phyloP scores from a whole-genome alignment of 208 protist genomes.

The Acanthamoeba triangularis region DNA sequence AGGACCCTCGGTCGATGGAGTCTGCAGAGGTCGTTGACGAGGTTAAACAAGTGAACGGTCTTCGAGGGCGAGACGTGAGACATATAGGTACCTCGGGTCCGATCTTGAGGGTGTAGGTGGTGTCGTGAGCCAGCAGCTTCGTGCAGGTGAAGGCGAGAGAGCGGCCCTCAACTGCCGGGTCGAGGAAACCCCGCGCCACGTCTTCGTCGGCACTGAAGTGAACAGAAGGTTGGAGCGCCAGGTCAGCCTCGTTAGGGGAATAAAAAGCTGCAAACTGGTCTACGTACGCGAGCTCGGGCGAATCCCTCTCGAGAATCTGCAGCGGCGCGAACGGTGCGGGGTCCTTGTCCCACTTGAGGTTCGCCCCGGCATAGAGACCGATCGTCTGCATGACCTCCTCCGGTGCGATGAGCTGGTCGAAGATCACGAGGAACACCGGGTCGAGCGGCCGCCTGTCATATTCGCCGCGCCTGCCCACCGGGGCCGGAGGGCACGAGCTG shows the following conservation, averaged over 20 bases:
- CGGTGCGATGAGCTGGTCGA: slow-evolving; percentile 59
- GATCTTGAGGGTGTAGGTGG: slow-evolving; percentile 10
- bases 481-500: not conserved
- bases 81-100: not conserved
- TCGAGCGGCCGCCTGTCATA: not conserved
- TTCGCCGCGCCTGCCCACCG: not conserved
- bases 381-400: slow-evolving; percentile 43
- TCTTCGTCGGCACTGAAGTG: not conserved
- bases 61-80: not conserved
- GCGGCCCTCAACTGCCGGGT: not conserved
- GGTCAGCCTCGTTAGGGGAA: not conserved
- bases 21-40: not conserved
- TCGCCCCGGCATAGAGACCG: not conserved
- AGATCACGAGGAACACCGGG: slow-evolving; percentile 26
- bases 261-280: slow-evolving; percentile 2
- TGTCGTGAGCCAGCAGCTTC: not conserved
- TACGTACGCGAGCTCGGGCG: not conserved
- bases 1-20: slow-evolving; percentile 49
- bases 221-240: not conserved
- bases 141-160: slow-evolving; percentile 6
- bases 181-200: not conserved
- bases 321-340: slow-evolving; percentile 16
- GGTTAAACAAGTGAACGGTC: not conserved
- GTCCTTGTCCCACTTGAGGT: slow-evolving; percentile 36
- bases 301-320: slow-evolving; percentile 1